Evolutionary conservation across 176 grass and related monocot genomes (phyloP).

Genomic region (Triticum urartu): DNA sequence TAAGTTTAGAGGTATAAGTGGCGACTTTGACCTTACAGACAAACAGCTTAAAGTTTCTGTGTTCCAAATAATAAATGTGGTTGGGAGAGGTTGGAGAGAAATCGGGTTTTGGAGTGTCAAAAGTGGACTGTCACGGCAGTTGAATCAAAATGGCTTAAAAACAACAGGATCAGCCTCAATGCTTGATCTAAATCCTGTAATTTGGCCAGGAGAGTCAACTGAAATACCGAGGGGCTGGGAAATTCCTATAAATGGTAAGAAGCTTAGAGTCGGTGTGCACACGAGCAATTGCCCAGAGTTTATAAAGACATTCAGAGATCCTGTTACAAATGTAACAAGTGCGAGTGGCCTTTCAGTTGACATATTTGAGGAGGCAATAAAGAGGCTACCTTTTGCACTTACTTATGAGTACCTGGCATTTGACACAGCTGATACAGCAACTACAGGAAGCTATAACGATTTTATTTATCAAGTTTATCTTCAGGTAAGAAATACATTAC

Average conservation of each 20-base stretch:
- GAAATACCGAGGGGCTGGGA: conserved; percentile 46
- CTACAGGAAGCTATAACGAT: conserved; percentile 29
- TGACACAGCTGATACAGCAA: background rate
- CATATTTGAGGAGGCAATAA: conserved; percentile 37
- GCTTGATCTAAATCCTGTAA: conserved; percentile 10
- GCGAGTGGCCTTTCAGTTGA: conserved; percentile 19
- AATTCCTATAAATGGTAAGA: conserved; percentile 3
- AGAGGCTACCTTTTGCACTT: conserved; percentile 39
- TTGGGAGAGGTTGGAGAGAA: conserved; percentile 21
- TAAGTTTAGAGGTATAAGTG: conserved; percentile 39
- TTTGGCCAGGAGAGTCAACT: conserved; percentile 53
- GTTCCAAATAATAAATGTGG: conserved; percentile 50
- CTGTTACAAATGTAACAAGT: conserved; percentile 21
- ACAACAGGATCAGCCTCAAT: background rate
- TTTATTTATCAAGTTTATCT: conserved; percentile 45
- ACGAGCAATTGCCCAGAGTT: conserved; percentile 1
- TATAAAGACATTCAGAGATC: conserved; percentile 16
- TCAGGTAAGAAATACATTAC: conserved; percentile 13
- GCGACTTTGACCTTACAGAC: conserved; percentile 24
- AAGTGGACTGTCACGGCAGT: conserved; percentile 8
- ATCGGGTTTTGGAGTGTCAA: conserved; percentile 41
- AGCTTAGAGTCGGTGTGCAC: conserved; percentile 42
- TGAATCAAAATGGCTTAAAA: conserved; percentile 9
- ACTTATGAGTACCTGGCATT: conserved; percentile 29
- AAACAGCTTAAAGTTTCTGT: conserved; percentile 20